These are phyloP conservation scores for Madurella mycetomatis DNA, from an alignment of 2,329 filamentous ascomycete genomes.

Conservation along the genomic window DNA sequence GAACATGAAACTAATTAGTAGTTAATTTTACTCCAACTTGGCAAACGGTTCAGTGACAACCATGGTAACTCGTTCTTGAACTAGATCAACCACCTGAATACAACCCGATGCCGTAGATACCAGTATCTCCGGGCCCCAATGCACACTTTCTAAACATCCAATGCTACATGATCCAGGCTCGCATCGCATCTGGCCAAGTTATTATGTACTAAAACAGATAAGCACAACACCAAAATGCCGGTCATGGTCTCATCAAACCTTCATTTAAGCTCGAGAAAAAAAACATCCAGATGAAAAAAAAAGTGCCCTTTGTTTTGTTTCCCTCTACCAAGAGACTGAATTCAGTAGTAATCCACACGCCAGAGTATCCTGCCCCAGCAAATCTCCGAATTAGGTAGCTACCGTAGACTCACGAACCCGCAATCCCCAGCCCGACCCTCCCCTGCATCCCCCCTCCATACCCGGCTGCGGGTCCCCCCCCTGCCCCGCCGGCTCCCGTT, in stretches of 20 bases:
- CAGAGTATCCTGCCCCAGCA: neutral
- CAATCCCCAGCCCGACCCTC: constrained; percentile 52
- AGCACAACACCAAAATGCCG: neutral
- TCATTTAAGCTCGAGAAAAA: neutral
- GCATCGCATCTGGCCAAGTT: no score
- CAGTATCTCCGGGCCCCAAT: no score
- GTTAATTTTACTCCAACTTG: no score
- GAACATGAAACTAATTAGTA: no score
- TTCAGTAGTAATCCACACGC: neutral
- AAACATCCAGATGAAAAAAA: neutral
- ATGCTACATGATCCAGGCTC: neutral
- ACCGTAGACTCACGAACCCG: constrained; percentile 35
- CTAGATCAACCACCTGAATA: no score
- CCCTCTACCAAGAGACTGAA: no score
- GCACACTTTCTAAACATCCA: neutral
- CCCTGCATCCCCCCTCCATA: constrained; percentile 23
- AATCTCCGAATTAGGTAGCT: neutral
- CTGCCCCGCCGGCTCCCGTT: neutral
- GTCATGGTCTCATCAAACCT: neutral
- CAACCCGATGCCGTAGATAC: no score
- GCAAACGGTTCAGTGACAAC: no score
- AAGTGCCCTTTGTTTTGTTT: no score
- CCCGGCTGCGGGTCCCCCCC: neutral
- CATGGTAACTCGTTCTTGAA: no score
- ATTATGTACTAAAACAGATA: neutral